Percentiles rank a stretch among this genome's conserved stretches.
Conservation (phyloP, 495 filamentous ascomycete genomes). For the Aspergillus bertholletiae region DNA sequence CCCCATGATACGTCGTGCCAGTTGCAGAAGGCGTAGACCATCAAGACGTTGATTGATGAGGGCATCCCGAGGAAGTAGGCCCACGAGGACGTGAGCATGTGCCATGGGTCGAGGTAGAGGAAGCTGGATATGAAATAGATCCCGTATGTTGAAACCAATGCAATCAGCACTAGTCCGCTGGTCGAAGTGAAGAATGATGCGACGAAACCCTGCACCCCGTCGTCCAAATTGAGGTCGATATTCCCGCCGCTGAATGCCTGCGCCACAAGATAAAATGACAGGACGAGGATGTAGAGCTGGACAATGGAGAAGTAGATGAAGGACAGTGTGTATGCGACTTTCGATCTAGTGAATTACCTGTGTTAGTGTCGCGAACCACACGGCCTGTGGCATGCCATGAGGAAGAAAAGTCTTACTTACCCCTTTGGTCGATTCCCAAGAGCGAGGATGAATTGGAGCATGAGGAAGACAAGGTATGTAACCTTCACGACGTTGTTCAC, state of each 20-base stretch:
- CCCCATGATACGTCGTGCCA: constrained; percentile 99
- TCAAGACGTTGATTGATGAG: constrained; percentile 96
- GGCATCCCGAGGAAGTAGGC: constrained; percentile 90
- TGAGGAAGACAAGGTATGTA: constrained; percentile 82
- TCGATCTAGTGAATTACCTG: constrained; percentile 47
- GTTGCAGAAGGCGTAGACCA: constrained; percentile 98
- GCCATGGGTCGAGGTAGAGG: constrained; percentile 98
- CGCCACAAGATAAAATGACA: constrained; percentile 83
- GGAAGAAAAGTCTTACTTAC: constrained; percentile 29
- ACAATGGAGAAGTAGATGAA: constrained; percentile 84
- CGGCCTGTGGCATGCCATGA: not conserved
- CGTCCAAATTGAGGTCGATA: constrained; percentile 50
- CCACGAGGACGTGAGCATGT: constrained; percentile 97
- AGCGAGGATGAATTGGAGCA: constrained; percentile 92
- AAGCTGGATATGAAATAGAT: constrained; percentile 93
- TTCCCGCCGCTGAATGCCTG: constrained; percentile 63
- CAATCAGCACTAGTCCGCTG: constrained; percentile 83
- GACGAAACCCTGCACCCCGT: constrained; percentile 50
- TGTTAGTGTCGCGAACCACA: not conserved
- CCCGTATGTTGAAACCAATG: constrained; percentile 88
- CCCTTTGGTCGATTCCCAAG: constrained; percentile 94
- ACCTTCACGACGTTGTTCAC: constrained; percentile 91
- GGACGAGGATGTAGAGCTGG: constrained; percentile 80
- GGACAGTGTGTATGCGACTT: constrained; percentile 68
- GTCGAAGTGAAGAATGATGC: constrained; percentile 74